Evolutionary conservation across 2,329 filamentous ascomycete genomes (phyloP).

Genomic region (Sclerotinia borealis): DNA sequence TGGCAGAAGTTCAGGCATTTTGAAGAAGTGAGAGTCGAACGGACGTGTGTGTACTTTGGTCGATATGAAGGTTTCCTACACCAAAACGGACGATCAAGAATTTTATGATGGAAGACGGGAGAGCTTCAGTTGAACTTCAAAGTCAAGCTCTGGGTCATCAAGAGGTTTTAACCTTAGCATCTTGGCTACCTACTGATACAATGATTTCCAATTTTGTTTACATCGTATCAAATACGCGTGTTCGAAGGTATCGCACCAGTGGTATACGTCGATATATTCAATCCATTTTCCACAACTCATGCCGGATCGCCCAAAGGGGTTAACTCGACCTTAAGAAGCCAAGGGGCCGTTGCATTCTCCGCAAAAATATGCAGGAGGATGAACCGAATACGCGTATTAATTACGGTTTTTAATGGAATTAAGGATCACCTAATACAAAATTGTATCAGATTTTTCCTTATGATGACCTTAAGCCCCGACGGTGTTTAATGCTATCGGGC

Average conservation of each 20-base stretch:
- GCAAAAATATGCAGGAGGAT: neutral
- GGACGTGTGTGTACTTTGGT: neutral
- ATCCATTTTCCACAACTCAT: neutral
- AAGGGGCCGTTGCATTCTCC: neutral
- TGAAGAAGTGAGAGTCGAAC: neutral
- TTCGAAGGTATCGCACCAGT: neutral
- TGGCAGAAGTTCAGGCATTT: constrained; percentile 32
- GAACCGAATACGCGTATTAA: neutral
- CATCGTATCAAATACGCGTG: neutral
- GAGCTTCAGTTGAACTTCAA: too few species aligned
- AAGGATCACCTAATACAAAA: neutral
- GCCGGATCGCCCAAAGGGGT: neutral
- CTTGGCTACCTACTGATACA: neutral
- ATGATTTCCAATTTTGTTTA: neutral
- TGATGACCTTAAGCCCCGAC: too few species aligned
- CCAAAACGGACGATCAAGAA: neutral
- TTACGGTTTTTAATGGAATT: neutral
- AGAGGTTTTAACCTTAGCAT: too few species aligned
- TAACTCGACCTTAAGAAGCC: neutral
- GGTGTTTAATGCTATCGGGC: too few species aligned
- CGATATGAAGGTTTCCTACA: neutral
- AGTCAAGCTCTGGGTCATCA: too few species aligned
- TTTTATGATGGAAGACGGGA: too few species aligned
- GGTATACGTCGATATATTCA: neutral
- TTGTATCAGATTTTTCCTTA: too few species aligned